These are phyloP conservation scores for Boletellus emodensis DNA, from an alignment of 768 basidiomycete genomes.

Conservation along the genomic window DNA sequence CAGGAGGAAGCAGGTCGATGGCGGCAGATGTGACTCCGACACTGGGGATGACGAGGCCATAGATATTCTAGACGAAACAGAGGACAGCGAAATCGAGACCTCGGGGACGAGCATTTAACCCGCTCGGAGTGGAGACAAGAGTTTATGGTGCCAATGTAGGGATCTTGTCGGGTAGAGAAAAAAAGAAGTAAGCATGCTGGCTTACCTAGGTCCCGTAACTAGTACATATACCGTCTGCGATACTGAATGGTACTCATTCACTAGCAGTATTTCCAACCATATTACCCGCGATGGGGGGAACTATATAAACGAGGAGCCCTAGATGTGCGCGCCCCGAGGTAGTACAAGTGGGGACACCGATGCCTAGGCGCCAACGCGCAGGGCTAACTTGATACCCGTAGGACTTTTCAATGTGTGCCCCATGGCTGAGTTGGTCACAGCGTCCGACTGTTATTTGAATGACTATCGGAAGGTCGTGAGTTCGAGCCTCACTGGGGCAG, in stretches of 20 bases:
- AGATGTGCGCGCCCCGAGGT: too few relatives aligned
- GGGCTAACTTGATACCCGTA: too few relatives aligned
- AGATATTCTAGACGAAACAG: neutral
- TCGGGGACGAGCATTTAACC: neutral
- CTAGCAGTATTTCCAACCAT: too few relatives aligned
- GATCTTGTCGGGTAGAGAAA: too few relatives aligned
- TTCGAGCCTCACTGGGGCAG: constrained; percentile 54
- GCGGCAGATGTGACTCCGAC: neutral
- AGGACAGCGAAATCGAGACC: neutral
- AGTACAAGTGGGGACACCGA: too few relatives aligned
- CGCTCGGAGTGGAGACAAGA: neutral
- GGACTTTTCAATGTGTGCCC: constrained; percentile 28
- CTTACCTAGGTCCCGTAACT: too few relatives aligned
- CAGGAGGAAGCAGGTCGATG: constrained; percentile 4
- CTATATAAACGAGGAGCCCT: too few relatives aligned
- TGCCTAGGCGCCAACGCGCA: too few relatives aligned
- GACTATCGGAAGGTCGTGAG: constrained; percentile 48
- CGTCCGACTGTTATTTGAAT: constrained; percentile 43
- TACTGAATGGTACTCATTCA: too few relatives aligned
- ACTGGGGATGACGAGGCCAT: neutral
- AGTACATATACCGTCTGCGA: too few relatives aligned
- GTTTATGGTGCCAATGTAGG: neutral
- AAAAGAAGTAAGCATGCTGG: too few relatives aligned
- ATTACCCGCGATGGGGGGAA: too few relatives aligned
- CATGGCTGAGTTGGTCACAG: constrained; percentile 52